phyloP scores from a whole-genome alignment of 169 alveolate species.

The Cystoisospora suis region DNA sequence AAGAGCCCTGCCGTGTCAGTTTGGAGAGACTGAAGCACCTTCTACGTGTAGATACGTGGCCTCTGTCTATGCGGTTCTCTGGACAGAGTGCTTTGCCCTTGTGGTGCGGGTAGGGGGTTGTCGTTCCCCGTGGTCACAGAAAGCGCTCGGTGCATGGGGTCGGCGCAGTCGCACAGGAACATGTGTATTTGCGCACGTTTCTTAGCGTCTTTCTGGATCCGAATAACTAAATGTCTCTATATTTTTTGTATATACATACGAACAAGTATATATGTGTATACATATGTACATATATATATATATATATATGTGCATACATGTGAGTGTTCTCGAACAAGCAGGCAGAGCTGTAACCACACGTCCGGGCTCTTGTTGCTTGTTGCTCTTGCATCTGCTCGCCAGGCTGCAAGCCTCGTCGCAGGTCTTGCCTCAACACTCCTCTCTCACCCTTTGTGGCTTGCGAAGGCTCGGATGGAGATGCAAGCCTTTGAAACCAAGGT shows the following conservation, averaged over 20 bases:
- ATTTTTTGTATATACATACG: neutral
- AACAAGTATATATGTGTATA: neutral
- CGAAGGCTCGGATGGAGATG: constrained; percentile 68
- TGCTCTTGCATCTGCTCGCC: neutral
- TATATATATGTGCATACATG: neutral
- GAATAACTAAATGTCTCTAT: neutral
- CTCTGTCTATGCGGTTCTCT: too few species aligned
- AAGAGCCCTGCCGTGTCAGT: too few species aligned
- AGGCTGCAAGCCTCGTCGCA: constrained; percentile 64
- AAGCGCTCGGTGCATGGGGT: too few species aligned
- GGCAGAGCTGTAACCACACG: too few species aligned
- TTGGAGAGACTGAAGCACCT: too few species aligned
- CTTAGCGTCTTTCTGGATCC: neutral
- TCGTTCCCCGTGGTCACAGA: too few species aligned
- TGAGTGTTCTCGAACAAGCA: neutral
- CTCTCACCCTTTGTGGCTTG: constrained; percentile 66
- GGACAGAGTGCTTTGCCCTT: too few species aligned
- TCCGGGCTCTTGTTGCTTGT: too few species aligned
- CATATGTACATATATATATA: neutral
- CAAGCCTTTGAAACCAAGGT: constrained; percentile 64
- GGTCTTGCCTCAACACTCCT: constrained; percentile 49
- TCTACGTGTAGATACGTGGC: too few species aligned
- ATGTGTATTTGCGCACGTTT: neutral
- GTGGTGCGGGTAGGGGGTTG: too few species aligned
- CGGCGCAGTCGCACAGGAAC: too few species aligned